Base-by-base conservation (phyloP, 306 rosid species). In the Cicer cuneatum region DNA sequence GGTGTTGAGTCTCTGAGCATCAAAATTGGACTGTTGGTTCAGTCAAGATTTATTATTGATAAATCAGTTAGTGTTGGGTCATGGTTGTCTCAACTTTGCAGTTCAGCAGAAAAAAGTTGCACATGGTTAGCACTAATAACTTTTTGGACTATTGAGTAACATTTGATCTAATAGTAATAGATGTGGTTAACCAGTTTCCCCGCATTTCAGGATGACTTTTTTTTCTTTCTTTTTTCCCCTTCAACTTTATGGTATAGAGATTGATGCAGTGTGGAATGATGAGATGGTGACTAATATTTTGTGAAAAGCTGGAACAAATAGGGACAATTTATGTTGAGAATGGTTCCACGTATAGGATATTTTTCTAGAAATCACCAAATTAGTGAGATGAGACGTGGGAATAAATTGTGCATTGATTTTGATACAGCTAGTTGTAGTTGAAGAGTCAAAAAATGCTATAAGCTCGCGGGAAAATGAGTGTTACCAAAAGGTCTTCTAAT, bases 341-440 rank as follows among this genome's bases (percentile, higher is more conserved):
- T 64, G 59, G 70, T 56, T 69, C 80, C 73, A 66, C 67, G 15
- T 3, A 61, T 38, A 40, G 41, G 46, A 53, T 53, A 7, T 73
- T 45, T 77, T 54, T 47, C 46, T 47, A 63, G 59, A 42, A 75
- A 75, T 70, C 69, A 14, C 73, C 73, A 74, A 74, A 54, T 69
- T 77, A 71, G 79, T 40, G 64, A 69, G 66, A 54, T 42, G 16
- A 14, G 64, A 59, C 73, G 76, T 73, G 7, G 81, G 66, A 76
- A 56, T 72, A 66, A 80, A 59, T 38, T 33, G 8, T 46, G 39
- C 69, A n/a, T 74, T 57, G 70, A 76, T 76, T 85, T 74, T 72
- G 65, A 67, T n/a, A 64, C 64, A 72, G 84, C 83, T 66, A 79
- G 77, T 66, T 76, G 80, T 72, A 72, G 80, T 42, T 77, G 51